Base-by-base conservation (phyloP, 345 rosid genomes). In the Arabis hirsuta region DNA sequence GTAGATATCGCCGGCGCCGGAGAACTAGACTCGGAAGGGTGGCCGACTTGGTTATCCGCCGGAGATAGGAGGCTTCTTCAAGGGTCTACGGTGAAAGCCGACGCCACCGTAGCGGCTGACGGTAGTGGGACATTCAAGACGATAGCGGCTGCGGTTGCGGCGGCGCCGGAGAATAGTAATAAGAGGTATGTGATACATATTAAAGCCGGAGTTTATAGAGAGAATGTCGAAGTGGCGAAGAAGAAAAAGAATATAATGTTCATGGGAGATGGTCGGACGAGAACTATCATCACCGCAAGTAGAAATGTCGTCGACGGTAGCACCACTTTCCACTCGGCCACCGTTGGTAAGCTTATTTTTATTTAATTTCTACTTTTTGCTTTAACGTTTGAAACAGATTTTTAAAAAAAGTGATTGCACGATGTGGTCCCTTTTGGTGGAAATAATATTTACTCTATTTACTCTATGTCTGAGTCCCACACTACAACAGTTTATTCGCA, bases 261-360 rank as follows among this genome's bases (percentile, higher is more conserved):
- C n/a, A n/a, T 90, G 42, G 98, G 98, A 56, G 98, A 90, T 66
- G 98, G 92, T 36, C 80, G 90, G 74, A 77, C 60, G 1, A 80
- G 70, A 19, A 91, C 98, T 38, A 83, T 91, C 47, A 87, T 94
- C 57, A 89, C 95, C 48, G 98, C 63, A 14, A 87, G 80, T 36
- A 78, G 87, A 69, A 91, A 89, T 14, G 94, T 91, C 6, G 89
- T 81, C 12, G 97, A 94, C 62, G 98, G 98, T 1, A 86, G 92
- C 84, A 91, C 97, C 46, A 91, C 98, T 42, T 94, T 91, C 76
- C 58, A 84, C 42, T 91, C 98, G 0, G 91, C 98, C 20, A 94
- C 97, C 6, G 94, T 94, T 20, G 96, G 97, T 93, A 73, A 81
- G 92, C 45, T 10, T 24, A 4, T 55, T 31, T 5, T 48, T 63